Conservation (phyloP, 768 basidiomycete genomes). For the Suillus occidentalis region DNA sequence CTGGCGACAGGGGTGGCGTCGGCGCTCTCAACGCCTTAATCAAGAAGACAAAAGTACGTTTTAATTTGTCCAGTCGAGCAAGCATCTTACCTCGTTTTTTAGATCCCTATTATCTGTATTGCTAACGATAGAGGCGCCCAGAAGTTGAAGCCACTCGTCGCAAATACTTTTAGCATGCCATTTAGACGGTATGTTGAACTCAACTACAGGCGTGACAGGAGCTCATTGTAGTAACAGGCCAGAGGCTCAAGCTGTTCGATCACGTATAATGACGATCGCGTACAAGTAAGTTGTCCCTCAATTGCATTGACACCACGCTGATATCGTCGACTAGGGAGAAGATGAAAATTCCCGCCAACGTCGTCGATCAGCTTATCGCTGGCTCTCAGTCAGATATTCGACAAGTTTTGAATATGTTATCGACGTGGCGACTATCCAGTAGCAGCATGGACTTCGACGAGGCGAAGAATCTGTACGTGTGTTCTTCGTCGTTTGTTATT, state of each 20-base stretch:
- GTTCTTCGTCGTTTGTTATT: background rate
- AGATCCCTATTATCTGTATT: conserved; percentile 98
- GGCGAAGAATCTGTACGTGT: conserved; percentile 80
- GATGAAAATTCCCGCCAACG: conserved; percentile 88
- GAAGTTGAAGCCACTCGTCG: conserved; percentile 85
- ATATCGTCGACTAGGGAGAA: conserved; percentile 63
- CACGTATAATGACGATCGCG: conserved; percentile 81
- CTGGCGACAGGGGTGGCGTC: conserved; percentile 95
- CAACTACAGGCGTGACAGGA: background rate
- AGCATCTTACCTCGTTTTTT: background rate
- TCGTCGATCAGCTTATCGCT: conserved; percentile 85
- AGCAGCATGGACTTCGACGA: conserved; percentile 87
- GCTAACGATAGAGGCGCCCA: conserved; percentile 87
- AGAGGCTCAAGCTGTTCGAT: conserved; percentile 71
- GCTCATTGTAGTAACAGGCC: conserved; percentile 52
- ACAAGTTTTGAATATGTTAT: conserved; percentile 96
- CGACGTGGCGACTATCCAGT: conserved; percentile 91
- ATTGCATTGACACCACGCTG: background rate
- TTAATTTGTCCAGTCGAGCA: background rate
- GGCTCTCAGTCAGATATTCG: conserved; percentile 96
- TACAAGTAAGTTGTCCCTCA: conserved; percentile 69
- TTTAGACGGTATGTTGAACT: conserved; percentile 66
- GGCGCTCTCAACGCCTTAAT: conserved; percentile 91
- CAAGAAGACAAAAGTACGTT: conserved; percentile 81
- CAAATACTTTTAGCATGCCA: conserved; percentile 69